These are phyloP conservation scores for Rhynchosporium graminicola DNA, from an alignment of 2,329 filamentous ascomycete genomes.

Conservation along the genomic window DNA sequence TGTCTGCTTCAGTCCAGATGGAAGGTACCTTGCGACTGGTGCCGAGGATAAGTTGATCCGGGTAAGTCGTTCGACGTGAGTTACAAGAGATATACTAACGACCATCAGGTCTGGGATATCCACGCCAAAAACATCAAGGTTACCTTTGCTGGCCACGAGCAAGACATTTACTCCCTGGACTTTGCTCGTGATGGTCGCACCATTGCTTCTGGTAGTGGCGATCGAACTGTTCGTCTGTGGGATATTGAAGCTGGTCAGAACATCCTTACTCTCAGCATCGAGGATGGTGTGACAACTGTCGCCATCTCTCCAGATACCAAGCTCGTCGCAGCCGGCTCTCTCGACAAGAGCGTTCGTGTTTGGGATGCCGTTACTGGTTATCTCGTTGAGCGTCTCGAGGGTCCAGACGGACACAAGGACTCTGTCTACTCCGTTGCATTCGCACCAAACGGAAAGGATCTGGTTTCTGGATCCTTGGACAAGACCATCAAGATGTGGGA, in stretches of 20 bases:
- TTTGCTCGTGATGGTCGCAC: constrained; percentile 91
- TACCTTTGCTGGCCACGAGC: constrained; percentile 94
- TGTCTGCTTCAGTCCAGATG: constrained; percentile 97
- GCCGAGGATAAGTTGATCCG: constrained; percentile 97
- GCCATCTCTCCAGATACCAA: constrained; percentile 95
- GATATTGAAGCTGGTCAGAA: constrained; percentile 85
- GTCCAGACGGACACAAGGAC: constrained; percentile 92
- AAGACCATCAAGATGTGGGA: constrained; percentile 99
- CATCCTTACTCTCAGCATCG: constrained; percentile 84
- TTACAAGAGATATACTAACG: constrained; percentile 24
- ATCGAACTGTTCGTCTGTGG: constrained; percentile 93
- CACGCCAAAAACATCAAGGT: constrained; percentile 79
- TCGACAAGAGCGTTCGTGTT: constrained; percentile 96
- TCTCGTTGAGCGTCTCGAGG: constrained; percentile 88
- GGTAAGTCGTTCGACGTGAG: constrained; percentile 54
- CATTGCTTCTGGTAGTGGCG: constrained; percentile 93
- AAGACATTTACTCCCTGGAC: constrained; percentile 96
- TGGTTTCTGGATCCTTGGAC: constrained; percentile 92
- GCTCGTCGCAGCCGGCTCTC: constrained; percentile 88
- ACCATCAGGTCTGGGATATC: constrained; percentile 90
- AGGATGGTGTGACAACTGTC: constrained; percentile 96
- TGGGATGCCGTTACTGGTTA: constrained; percentile 90
- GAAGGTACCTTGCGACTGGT: constrained; percentile 89
- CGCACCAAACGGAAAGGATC: constrained; percentile 86
- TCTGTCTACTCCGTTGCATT: constrained; percentile 97